These are phyloP conservation scores for Suhomyces wounanorum DNA, from an alignment of 1,139 yeast species.

Conservation along the genomic window DNA sequence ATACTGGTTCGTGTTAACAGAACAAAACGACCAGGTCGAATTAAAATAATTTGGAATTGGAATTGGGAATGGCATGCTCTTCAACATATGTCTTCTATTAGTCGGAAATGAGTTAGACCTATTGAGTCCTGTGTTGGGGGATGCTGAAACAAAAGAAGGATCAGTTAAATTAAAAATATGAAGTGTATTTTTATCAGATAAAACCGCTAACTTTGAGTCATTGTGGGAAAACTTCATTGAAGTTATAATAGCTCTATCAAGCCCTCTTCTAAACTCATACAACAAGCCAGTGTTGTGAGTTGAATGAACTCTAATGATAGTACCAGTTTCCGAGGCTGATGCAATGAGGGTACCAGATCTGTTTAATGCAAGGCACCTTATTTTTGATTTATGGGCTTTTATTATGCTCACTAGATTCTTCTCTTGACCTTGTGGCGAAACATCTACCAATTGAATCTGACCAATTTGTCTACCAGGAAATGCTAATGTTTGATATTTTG, in stretches of 20 bases:
- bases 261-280: conserved; percentile 84
- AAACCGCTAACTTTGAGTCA: conserved; percentile 74
- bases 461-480: conserved; percentile 73
- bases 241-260: conserved; percentile 78
- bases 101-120: conserved; percentile 14
- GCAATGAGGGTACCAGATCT: conserved; percentile 80
- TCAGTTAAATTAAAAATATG: conserved; percentile 68
- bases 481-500: conserved; percentile 57
- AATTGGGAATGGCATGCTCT: conserved; percentile 62
- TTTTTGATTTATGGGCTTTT: conserved; percentile 77
- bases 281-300: conserved; percentile 71
- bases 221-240: conserved; percentile 83
- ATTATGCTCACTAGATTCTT: conserved; percentile 68
- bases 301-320: conserved; percentile 78
- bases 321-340: conserved; percentile 85
- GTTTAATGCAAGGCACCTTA: conserved; percentile 68
- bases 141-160: conserved; percentile 9
- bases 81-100: conserved; percentile 70
- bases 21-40: conserved; percentile 88
- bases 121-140: conserved; percentile 1
- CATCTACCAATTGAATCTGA: conserved; percentile 77
- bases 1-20: conserved; percentile 61
- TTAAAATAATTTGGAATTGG: conserved; percentile 72
- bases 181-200: conserved; percentile 85
- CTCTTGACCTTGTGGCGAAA: conserved; percentile 61